Percentiles rank a stretch among this genome's conserved stretches.
These are phyloP conservation scores for Cladorrhinum sp. DNA, from an alignment of 2,329 filamentous ascomycete species.

Conservation along the genomic window DNA sequence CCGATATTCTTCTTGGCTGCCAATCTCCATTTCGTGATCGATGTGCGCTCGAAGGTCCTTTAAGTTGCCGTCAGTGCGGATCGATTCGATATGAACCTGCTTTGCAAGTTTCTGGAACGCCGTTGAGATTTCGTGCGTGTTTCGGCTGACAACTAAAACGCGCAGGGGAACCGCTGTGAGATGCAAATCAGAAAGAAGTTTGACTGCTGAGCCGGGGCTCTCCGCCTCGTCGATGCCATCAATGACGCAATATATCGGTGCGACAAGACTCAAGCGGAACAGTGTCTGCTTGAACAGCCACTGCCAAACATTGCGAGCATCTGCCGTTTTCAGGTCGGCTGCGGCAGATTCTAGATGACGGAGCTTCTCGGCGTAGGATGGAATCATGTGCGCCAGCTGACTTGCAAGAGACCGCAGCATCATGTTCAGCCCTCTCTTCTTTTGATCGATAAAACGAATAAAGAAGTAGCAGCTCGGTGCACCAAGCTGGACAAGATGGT, in stretches of 20 bases:
- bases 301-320: constrained; percentile 1
- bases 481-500: constrained; percentile 10
- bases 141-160: constrained; percentile 5
- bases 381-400: not conserved
- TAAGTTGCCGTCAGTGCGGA: constrained; percentile 32
- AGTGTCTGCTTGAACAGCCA: constrained; percentile 4
- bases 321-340: not conserved
- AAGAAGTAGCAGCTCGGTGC: constrained; percentile 12
- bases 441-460: not conserved
- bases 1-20: not conserved
- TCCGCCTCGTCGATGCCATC: constrained; percentile 12
- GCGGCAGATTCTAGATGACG: constrained; percentile 1
- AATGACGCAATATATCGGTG: constrained; percentile 7
- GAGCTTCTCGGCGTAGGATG: not conserved
- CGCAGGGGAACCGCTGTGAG: not conserved
- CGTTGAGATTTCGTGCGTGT: constrained; percentile 19
- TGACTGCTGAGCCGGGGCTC: not conserved
- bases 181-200: constrained; percentile 9
- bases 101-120: constrained; percentile 12
- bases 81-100: constrained; percentile 24
- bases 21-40: not conserved
- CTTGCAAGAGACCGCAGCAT: constrained; percentile 6
- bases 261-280: constrained; percentile 5
- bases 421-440: constrained; percentile 1
- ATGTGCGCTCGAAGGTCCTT: not conserved